Conservation (phyloP, 345 rosid species). For the Murraya paniculata region DNA sequence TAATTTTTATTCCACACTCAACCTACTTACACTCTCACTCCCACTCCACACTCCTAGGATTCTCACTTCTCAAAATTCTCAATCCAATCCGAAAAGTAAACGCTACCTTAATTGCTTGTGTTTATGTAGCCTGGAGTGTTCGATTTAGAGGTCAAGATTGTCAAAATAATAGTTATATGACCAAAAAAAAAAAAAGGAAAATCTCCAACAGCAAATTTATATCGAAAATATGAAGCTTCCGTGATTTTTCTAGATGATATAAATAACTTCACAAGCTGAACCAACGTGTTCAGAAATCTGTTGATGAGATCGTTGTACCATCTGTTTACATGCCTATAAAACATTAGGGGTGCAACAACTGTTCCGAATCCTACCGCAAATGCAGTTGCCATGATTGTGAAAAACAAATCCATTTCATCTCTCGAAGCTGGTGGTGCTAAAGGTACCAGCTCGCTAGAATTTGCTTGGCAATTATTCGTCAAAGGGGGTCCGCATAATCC, state of each 20-base stretch:
- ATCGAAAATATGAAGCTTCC: not conserved
- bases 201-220: not conserved
- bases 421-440: not conserved
- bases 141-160: no score
- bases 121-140: no score
- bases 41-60: no score
- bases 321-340: slow-evolving; percentile 25
- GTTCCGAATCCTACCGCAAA: slow-evolving; percentile 38
- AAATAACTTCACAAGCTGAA: not conserved
- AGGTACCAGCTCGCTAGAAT: not conserved
- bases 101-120: no score
- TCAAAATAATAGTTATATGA: no score
- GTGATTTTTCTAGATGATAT: not conserved
- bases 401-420: slow-evolving; percentile 32
- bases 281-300: slow-evolving; percentile 20
- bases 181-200: not conserved
- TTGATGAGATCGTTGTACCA: slow-evolving; percentile 30
- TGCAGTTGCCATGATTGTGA: slow-evolving; percentile 39
- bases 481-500: slow-evolving; percentile 31
- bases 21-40: no score
- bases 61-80: no score
- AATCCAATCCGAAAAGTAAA: no score
- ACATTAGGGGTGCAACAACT: slow-evolving; percentile 31
- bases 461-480: not conserved
- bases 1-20: no score